These are phyloP conservation scores for Gastroboletus turbinatus DNA, from an alignment of 1,284 basidiomycete genomes.

Conservation along the genomic window DNA sequence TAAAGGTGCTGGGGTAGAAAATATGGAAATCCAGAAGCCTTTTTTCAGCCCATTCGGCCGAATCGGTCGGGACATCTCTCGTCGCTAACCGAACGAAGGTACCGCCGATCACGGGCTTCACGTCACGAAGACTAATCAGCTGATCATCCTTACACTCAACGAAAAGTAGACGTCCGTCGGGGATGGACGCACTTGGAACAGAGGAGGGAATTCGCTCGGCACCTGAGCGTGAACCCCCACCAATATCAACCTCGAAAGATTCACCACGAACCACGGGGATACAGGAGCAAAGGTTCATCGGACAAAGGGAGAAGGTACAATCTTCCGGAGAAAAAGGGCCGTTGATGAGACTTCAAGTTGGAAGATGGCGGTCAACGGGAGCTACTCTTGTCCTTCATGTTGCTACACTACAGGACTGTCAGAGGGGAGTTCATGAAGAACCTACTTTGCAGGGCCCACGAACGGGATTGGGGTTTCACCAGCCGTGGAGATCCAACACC, in stretches of 20 bases:
- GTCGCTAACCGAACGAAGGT: constrained; percentile 50
- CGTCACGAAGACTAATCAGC: background rate
- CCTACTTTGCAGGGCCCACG: too few relatives aligned
- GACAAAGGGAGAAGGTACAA: background rate
- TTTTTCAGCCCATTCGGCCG: constrained; percentile 40
- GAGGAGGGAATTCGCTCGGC: background rate
- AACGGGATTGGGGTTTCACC: too few relatives aligned
- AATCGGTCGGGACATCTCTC: constrained; percentile 43
- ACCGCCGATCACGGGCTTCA: constrained; percentile 59
- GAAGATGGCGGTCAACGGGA: background rate
- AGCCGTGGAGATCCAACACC: too few relatives aligned
- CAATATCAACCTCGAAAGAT: background rate
- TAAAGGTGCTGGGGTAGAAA: background rate
- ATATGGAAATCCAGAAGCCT: constrained; percentile 5
- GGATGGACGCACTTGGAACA: background rate
- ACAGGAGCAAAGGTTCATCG: constrained; percentile 3
- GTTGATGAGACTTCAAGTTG: background rate
- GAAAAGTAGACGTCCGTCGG: background rate
- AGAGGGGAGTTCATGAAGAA: too few relatives aligned
- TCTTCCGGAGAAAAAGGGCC: background rate
- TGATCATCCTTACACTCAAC: background rate
- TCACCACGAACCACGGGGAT: background rate
- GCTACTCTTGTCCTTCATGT: too few relatives aligned
- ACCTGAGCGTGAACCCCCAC: background rate
- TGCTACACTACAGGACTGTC: too few relatives aligned